These are phyloP conservation scores for Oryza longistaminata DNA, from an alignment of 176 grass and related monocot species.

Conservation along the genomic window DNA sequence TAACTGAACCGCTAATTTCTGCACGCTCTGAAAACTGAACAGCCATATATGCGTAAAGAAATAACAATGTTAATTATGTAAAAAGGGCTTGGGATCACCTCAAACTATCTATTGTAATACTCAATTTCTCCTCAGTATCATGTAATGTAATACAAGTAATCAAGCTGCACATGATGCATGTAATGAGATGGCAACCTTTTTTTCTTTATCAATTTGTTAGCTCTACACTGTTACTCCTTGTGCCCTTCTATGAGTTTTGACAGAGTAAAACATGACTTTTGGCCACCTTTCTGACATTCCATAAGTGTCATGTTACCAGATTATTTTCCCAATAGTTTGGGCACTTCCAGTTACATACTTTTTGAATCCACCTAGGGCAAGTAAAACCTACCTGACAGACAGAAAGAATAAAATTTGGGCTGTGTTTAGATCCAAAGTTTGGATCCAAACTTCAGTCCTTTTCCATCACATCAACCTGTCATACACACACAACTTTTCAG, in stretches of 20 bases:
- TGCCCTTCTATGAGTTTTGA: conserved; percentile 12
- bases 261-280: conserved; percentile 14
- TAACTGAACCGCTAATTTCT: conserved; percentile 27
- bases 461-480: too few relatives aligned
- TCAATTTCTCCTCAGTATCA: neutral
- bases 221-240: neutral
- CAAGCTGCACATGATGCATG: conserved; percentile 8
- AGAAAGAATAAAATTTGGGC: neutral
- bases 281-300: neutral
- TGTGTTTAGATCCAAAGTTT: too few relatives aligned
- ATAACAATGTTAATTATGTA: conserved; percentile 7
- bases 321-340: neutral
- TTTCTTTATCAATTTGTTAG: neutral
- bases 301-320: neutral
- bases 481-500: too few relatives aligned
- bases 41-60: neutral
- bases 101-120: neutral
- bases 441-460: too few relatives aligned
- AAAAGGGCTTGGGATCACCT: neutral
- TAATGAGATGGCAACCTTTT: neutral
- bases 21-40: conserved; percentile 5
- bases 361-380: neutral
- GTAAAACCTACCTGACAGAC: neutral
- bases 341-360: neutral
- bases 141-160: neutral